Conservation (phyloP, 257 asterid species). For the Solanum chiquidenum region DNA sequence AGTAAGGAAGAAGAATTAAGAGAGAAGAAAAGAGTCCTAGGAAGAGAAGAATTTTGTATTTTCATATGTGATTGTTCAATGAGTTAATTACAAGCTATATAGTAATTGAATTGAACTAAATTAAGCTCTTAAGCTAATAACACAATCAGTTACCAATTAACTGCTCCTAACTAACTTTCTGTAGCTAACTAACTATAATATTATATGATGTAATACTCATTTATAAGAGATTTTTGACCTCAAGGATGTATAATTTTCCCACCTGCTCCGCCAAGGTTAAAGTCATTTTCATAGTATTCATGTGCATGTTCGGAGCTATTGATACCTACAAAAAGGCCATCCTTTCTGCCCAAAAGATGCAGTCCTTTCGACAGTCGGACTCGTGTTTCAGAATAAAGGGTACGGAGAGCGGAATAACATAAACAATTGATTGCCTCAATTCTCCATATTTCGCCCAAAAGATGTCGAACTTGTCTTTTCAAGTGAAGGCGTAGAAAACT, state of each 20-base stretch:
- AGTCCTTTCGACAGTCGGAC: neutral
- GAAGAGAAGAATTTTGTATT: neutral
- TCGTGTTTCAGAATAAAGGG: neutral
- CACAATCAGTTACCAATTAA: neutral
- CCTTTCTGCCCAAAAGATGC: neutral
- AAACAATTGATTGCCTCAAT: neutral
- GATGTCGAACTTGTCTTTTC: neutral
- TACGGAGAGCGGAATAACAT: neutral
- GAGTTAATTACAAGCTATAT: neutral
- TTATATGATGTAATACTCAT: no score
- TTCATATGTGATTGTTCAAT: neutral
- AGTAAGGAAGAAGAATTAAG: neutral
- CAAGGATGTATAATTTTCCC: neutral
- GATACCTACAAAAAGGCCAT: neutral
- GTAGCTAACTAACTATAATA: neutral
- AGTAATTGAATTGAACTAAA: neutral
- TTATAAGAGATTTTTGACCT: neutral
- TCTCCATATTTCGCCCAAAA: neutral
- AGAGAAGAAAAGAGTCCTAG: neutral
- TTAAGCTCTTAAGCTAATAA: neutral
- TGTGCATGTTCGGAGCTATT: neutral
- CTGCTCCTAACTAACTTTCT: neutral
- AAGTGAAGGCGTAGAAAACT: neutral
- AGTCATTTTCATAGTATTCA: neutral
- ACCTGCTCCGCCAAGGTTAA: neutral